phyloP scores from a whole-genome alignment of 352 stramenopile genomes.

The Pythium phragmiticola region DNA sequence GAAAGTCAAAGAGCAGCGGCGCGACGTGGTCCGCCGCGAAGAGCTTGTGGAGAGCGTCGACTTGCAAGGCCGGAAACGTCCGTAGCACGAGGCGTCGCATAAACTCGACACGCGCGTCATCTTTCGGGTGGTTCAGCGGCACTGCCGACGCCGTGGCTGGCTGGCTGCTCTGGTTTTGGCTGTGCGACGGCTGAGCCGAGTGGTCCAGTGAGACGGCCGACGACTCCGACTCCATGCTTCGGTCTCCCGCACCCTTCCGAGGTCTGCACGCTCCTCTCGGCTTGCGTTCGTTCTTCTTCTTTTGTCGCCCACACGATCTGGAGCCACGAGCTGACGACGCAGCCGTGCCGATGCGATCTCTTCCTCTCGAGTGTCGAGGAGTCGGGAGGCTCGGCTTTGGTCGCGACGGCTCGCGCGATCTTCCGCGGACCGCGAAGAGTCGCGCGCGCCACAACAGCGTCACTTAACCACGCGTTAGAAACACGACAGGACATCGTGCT shows the following conservation, averaged over 20 bases:
- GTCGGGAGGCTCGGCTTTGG: neutral
- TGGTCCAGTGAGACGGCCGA: conserved; percentile 6
- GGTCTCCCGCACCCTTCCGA: neutral
- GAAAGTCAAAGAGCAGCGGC: conserved; percentile 65
- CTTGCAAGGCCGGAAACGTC: conserved; percentile 65
- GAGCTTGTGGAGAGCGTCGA: conserved; percentile 52
- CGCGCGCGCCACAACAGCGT: neutral
- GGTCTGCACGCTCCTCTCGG: neutral
- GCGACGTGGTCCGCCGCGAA: conserved; percentile 66
- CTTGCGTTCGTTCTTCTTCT: neutral
- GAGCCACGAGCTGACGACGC: too few species aligned
- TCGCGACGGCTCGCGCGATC: neutral
- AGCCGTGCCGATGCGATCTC: too few species aligned
- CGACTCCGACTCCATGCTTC: conserved; percentile 20
- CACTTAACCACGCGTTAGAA: neutral
- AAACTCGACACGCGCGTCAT: conserved; percentile 66
- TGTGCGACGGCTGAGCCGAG: conserved; percentile 1
- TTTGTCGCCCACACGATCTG: neutral
- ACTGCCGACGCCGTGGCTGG: conserved; percentile 9
- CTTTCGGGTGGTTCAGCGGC: conserved; percentile 33
- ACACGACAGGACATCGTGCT: neutral
- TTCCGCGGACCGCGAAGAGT: neutral
- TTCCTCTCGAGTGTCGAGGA: neutral
- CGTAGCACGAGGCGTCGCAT: conserved; percentile 60
- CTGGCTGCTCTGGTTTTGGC: conserved; percentile 5